Base-by-base conservation (phyloP, 2,329 filamentous ascomycete species). In the Cordyceps tenuipes region DNA sequence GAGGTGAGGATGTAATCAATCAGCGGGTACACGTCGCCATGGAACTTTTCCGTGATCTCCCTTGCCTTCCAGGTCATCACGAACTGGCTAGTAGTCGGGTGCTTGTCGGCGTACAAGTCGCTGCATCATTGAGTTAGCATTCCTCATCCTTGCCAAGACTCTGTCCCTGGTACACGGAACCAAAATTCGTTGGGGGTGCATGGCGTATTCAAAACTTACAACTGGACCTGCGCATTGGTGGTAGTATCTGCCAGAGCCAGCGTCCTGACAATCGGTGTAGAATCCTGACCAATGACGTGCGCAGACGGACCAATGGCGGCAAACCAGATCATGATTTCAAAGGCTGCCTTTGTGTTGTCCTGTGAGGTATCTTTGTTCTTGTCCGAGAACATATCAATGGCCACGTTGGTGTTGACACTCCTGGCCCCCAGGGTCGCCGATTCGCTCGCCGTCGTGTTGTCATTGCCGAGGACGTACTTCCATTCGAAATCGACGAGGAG, bases 301-400 rank as follows among this genome's bases (percentile, higher is more conserved):
- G 80, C 75, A 1, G 75, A 69, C 2, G 68, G 17, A 2, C 80
- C 81, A 51, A 77, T 77, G 4, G 71, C 69, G 3, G 75, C 80
- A 62, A 84, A 76, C 80, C 79, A 83, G 41, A 84, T 75, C 80
- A 83, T 83, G 70, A 84, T 73, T 71, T 84, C 82, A 70, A 76
- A 79, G 10, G 66, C 64, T 2, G 82, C 77, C 5, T 72, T 71
- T 1, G 67, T 67, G 47, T 73, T 77, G 67, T 77, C 68, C 48
- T 68, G 61, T 0, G 82, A 71, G 0, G 68, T 74, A 0, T 63
- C 65, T 58, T 74, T 67, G 66, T 81, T 73, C 29, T 65, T 67
- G 63, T 82, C 81, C 58, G 83, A 69, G 69, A 83, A 84, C 76
- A 84, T 81, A 71, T 84, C 82, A 62, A 84, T 72, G 41, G 80